These are phyloP conservation scores for Candida fluviatilis DNA, from an alignment of 805 yeast species.

Conservation along the genomic window DNA sequence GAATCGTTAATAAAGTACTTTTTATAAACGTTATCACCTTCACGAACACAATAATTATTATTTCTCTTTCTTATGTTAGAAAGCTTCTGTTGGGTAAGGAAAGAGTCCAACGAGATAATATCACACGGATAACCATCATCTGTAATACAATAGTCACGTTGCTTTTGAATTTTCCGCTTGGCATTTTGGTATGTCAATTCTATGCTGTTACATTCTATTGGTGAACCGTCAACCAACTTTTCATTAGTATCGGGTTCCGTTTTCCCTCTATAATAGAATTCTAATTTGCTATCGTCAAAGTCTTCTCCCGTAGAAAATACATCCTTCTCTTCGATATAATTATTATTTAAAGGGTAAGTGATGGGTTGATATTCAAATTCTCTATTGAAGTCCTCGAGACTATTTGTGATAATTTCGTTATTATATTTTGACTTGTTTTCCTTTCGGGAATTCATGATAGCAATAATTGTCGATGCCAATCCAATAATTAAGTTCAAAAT, in stretches of 20 bases:
- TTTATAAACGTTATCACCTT: constrained; percentile 51
- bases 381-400: constrained; percentile 16
- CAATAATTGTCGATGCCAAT: constrained; percentile 20
- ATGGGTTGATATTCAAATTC: constrained; percentile 26
- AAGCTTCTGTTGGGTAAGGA: constrained; percentile 14
- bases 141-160: too few species aligned
- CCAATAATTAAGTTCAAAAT: constrained; percentile 26
- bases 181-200: not conserved
- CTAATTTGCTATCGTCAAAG: constrained; percentile 1
- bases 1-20: constrained; percentile 34
- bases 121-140: too few species aligned
- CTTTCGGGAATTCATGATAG: constrained; percentile 15
- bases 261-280: constrained; percentile 2
- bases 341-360: not conserved
- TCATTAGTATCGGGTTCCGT: not conserved
- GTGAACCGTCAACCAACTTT: too few species aligned
- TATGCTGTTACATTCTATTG: not conserved
- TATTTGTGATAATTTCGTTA: constrained; percentile 3
- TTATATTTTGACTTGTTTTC: not conserved
- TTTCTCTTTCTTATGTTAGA: constrained; percentile 15
- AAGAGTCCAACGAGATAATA: constrained; percentile 8
- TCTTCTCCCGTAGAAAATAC: not conserved
- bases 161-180: too few species aligned
- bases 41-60: constrained; percentile 56
- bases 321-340: not conserved